A percentile compares a stretch with the other conserved stretches of the same genome.
Evolutionary conservation across 129 eudicot species (phyloP).

Genomic region (Tagetes erecta): DNA sequence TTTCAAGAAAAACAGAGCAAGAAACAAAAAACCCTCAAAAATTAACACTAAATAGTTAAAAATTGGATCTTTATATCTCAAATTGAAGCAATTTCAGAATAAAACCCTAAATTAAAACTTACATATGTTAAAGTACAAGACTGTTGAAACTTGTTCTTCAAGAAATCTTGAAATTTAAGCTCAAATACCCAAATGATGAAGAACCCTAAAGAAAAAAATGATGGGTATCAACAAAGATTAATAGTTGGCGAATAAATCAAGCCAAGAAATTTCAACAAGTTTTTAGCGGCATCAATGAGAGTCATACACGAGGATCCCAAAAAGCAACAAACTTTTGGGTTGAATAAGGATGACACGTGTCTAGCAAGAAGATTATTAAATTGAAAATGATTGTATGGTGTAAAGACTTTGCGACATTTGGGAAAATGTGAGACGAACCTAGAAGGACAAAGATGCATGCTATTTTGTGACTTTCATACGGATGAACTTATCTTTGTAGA

Average conservation of each 20-base stretch:
- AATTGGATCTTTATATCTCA: background rate
- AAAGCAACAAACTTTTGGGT: constrained; percentile 35
- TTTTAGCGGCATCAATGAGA: constrained; percentile 16
- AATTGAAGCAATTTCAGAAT: constrained; percentile 2
- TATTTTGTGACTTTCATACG: constrained; percentile 21
- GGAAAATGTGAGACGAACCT: background rate
- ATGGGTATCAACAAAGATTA: constrained; percentile 1
- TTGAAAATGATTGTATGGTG: background rate
- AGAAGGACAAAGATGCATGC: background rate
- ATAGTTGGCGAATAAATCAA: constrained; percentile 18
- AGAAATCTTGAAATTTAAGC: constrained; percentile 17
- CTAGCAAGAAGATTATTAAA: constrained; percentile 19
- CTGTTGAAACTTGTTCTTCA: background rate
- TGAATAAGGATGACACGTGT: constrained; percentile 34
- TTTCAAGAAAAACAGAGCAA: constrained; percentile 3
- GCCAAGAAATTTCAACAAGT: constrained; percentile 10
- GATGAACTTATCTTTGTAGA: background rate
- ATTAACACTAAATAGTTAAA: background rate
- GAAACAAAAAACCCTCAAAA: background rate
- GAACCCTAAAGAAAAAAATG: constrained; percentile 25
- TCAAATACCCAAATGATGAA: constrained; percentile 4
- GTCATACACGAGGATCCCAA: constrained; percentile 18
- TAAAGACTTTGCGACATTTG: background rate
- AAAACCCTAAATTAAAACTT: constrained; percentile 20
- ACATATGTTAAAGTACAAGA: constrained; percentile 17